Base-by-base conservation (phyloP, 2,329 filamentous ascomycete species). In the Aspergillus versicolor region DNA sequence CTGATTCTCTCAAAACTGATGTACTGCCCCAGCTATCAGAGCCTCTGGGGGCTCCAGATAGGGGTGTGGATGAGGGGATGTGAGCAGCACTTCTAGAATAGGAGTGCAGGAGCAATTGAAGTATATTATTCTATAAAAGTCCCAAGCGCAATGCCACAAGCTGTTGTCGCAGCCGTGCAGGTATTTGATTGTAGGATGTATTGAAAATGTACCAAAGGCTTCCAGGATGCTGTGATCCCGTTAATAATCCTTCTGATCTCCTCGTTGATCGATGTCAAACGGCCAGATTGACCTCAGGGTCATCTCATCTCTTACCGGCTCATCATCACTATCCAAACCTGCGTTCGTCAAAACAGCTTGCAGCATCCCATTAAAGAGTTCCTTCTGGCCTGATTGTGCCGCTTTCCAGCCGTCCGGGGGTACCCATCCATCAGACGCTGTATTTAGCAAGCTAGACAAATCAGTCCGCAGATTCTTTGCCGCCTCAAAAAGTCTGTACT, bases 251-350 rank as follows among this genome's bases (percentile, higher is more conserved):
- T 37, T 37, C 34, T 7, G 13, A 7, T 24, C 7, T 30, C 24
- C 9, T 40, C 37, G 34, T 52, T 22, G 12, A 43, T 52, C 48
- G 2, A 43, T n/a, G 54, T 73, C 68, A 62, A 72, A 75, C 40
- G 72, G 73, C 72, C 70, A 75, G 32, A 73, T 72, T 44, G 67
- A 66, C 61, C 67, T 65, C 12, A 75, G 62, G 48, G 67, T 66
- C 17, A 44, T 57, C 65, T 75, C 70, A 50, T 64, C 56, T 58
- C 57, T 71, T 13, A 75, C 65, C 32, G 67, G 69, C 52, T 75
- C 71, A 58, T 74, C 68, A 41, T 72, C 65, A n/a, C n/a, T n/a
- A 54, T 71, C 69, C 1, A 13, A 52, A 52, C 69, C 49, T 54
- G 67, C 49, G 53, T 69, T 71, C 41, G 43, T 60, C 15, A 72